Conservation (phyloP, 768 basidiomycete genomes). For the Termitomyces sp. region DNA sequence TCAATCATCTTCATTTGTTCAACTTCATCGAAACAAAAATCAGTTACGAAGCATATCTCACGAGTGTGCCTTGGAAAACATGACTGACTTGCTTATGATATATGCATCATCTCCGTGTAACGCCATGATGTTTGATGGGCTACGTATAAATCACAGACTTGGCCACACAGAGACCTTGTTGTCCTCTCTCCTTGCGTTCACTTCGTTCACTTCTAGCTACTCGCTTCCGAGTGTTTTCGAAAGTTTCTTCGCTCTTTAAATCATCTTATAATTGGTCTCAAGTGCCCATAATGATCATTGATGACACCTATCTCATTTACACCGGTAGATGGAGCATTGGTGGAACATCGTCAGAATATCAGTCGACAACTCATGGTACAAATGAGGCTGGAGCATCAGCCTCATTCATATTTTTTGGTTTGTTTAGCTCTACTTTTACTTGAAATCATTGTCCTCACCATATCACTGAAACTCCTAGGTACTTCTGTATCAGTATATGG, state of each 20-base stretch:
- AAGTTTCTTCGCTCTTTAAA: neutral
- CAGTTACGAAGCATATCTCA: neutral
- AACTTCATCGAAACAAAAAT: neutral
- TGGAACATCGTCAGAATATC: constrained; percentile 4
- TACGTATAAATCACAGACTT: neutral
- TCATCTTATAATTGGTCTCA: neutral
- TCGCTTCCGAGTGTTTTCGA: neutral
- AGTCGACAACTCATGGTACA: constrained; percentile 9
- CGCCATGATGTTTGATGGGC: neutral
- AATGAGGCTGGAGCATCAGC: constrained; percentile 18
- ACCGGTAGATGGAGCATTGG: constrained; percentile 2
- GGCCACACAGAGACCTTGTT: neutral
- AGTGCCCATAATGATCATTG: neutral
- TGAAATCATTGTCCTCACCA: neutral
- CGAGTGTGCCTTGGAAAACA: neutral
- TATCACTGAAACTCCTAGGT: constrained; percentile 1
- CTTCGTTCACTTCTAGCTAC: neutral
- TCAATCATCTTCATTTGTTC: too few species aligned
- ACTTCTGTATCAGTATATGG: constrained; percentile 14
- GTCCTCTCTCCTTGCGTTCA: neutral
- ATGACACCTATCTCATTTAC: constrained; percentile 6
- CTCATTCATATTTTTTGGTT: constrained; percentile 18
- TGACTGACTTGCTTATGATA: neutral
- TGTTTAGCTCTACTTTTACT: neutral
- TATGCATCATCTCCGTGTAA: neutral